Conservation (phyloP, 495 filamentous ascomycete genomes). For the Podospora conica region DNA sequence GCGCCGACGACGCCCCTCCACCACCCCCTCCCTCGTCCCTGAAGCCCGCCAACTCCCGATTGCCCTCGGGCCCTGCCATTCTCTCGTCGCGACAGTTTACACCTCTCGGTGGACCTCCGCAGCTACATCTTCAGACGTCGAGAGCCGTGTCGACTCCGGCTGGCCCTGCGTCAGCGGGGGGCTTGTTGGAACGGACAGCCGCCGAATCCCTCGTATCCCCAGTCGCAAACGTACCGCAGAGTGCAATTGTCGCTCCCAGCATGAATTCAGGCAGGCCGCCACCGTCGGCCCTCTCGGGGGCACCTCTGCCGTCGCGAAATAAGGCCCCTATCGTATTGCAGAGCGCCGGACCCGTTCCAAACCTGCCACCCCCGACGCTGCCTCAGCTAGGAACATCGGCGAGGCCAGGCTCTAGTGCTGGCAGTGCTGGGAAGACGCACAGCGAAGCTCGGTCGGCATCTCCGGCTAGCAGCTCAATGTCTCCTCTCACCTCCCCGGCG, state of each 20-base stretch:
- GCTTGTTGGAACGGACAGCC: conserved; percentile 7
- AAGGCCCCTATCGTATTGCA: conserved; percentile 17
- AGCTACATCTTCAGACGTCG: conserved; percentile 20
- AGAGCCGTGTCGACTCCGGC: not conserved
- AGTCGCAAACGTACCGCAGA: not conserved
- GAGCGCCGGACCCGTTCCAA: conserved; percentile 21
- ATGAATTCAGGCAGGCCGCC: conserved; percentile 9
- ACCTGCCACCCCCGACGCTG: conserved; percentile 45
- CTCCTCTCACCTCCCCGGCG: conserved; percentile 16
- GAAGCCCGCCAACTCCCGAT: conserved; percentile 23
- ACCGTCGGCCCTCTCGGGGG: not conserved
- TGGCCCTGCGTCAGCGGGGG: not conserved
- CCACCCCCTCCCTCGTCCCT: conserved; percentile 35
- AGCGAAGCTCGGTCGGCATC: conserved; percentile 30
- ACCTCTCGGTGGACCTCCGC: conserved; percentile 13
- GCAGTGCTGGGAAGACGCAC: conserved; percentile 26
- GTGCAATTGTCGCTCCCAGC: conserved; percentile 13
- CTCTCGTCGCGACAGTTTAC: conserved; percentile 11
- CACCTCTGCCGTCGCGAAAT: conserved; percentile 9
- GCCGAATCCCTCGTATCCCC: conserved; percentile 14
- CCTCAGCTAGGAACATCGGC: conserved; percentile 14
- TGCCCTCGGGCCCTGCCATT: conserved; percentile 12
- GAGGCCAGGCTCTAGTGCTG: conserved; percentile 14
- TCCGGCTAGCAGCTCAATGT: conserved; percentile 21
- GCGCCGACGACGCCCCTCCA: conserved; percentile 25